A percentile compares a stretch with the other conserved stretches of the same genome.
Conservation (phyloP, 352 stramenopile genomes). For the Pythium vanterpoolii region DNA sequence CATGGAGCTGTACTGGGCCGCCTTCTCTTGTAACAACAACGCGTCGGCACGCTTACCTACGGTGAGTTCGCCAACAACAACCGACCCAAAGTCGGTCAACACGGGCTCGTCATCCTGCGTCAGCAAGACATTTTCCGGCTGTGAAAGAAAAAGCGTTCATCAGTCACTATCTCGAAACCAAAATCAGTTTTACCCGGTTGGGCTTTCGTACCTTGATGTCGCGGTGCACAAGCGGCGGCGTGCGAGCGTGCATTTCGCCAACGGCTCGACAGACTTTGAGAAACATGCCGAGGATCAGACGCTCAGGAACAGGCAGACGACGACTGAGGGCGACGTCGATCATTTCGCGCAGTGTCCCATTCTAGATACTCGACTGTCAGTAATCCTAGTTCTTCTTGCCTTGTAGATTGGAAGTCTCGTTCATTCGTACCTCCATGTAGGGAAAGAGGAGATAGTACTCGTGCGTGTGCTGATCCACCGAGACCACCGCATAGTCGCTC, state of each 20-base stretch:
- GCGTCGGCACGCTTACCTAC: conserved; percentile 76
- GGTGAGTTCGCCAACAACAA: conserved; percentile 53
- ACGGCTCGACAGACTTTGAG: conserved; percentile 80
- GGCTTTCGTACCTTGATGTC: conserved; percentile 89
- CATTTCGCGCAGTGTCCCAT: conserved; percentile 81
- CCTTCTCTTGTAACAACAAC: conserved; percentile 78
- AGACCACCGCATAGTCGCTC: conserved; percentile 67
- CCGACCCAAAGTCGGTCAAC: conserved; percentile 88
- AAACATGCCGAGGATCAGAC: conserved; percentile 77
- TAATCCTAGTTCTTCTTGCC: neutral
- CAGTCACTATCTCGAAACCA: neutral
- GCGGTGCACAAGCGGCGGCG: conserved; percentile 72
- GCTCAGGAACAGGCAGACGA: conserved; percentile 54
- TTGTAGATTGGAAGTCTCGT: neutral
- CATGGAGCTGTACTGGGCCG: conserved; percentile 84
- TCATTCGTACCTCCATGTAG: conserved; percentile 59
- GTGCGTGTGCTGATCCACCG: conserved; percentile 34
- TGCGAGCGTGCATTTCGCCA: conserved; percentile 65
- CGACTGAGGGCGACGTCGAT: conserved; percentile 61
- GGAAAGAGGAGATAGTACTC: conserved; percentile 88
- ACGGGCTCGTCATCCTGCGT: conserved; percentile 73
- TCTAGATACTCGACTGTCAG: conserved; percentile 39
- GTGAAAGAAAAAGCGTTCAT: neutral
- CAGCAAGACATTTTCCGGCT: conserved; percentile 88
- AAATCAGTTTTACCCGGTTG: too few relatives aligned